Evolutionary conservation across 2,329 filamentous ascomycete species (phyloP).

Genomic region (Cladosporium sp.): DNA sequence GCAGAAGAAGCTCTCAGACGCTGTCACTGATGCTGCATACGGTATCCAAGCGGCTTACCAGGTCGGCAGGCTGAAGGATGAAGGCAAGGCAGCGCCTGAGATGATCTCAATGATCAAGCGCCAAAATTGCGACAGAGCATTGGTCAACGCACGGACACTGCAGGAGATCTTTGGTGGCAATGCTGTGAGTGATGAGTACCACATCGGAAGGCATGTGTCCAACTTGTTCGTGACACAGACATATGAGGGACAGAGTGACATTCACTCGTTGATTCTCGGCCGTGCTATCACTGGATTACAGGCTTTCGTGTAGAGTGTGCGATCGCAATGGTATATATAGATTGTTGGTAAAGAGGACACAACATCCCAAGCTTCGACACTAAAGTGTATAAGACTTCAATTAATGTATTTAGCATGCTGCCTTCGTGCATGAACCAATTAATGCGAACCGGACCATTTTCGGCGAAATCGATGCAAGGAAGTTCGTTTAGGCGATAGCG

Average conservation of each 20-base stretch:
- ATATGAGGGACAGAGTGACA: slow-evolving; percentile 97
- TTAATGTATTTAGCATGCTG: background rate
- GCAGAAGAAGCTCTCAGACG: slow-evolving; percentile 96
- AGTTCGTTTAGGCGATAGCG: background rate
- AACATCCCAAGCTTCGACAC: background rate
- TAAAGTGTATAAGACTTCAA: background rate
- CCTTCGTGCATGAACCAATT: background rate
- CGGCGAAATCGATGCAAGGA: background rate
- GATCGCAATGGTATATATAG: background rate
- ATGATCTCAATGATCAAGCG: slow-evolving; percentile 98
- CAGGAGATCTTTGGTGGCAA: slow-evolving; percentile 98
- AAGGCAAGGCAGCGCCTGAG: slow-evolving; percentile 82
- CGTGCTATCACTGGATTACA: slow-evolving; percentile 66
- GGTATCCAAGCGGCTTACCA: slow-evolving; percentile 88
- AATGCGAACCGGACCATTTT: background rate
- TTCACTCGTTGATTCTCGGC: slow-evolving; percentile 64
- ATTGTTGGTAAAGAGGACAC: background rate
- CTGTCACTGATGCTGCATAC: slow-evolving; percentile 84
- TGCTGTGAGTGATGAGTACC: slow-evolving; percentile 96
- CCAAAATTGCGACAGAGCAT: slow-evolving; percentile 91
- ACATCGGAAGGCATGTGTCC: slow-evolving; percentile 89
- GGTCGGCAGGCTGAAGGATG: slow-evolving; percentile 89
- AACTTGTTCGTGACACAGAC: slow-evolving; percentile 98
- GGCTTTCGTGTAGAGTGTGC: slow-evolving; percentile 57
- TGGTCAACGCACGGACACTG: slow-evolving; percentile 75